Conservation (phyloP, 345 rosid genomes). For the Hypericum androsaemum region DNA sequence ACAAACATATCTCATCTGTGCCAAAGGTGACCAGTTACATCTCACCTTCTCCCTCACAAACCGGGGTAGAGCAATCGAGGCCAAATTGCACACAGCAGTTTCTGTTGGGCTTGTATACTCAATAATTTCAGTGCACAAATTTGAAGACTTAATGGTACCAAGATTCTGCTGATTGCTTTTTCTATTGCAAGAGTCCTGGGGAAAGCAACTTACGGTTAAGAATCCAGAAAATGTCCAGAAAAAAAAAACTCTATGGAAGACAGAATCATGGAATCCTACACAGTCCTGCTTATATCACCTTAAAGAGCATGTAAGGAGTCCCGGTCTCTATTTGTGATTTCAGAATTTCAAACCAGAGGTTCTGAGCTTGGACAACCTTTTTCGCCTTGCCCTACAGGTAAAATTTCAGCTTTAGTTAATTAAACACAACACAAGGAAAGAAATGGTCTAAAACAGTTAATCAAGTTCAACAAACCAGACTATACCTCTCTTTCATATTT, state of each 20-base stretch:
- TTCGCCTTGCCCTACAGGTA: slow-evolving; percentile 68
- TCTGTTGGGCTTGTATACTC: slow-evolving; percentile 87
- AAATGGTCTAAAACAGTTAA: background rate
- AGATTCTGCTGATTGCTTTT: slow-evolving; percentile 94
- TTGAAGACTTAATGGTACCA: slow-evolving; percentile 89
- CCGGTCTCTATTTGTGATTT: slow-evolving; percentile 97
- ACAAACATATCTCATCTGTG: background rate
- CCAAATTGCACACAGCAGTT: slow-evolving; percentile 91
- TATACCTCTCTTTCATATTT: slow-evolving; percentile 55
- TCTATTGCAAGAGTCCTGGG: slow-evolving; percentile 77
- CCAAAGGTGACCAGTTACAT: background rate
- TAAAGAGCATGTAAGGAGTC: slow-evolving; percentile 92
- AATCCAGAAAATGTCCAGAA: slow-evolving; percentile 7
- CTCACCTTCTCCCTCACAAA: slow-evolving; percentile 73
- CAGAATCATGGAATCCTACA: background rate
- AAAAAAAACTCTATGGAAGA: background rate
- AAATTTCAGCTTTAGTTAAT: background rate
- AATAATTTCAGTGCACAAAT: slow-evolving; percentile 84
- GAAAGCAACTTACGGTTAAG: background rate
- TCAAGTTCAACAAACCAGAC: background rate
- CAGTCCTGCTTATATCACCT: too few relatives aligned
- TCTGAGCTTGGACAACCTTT: slow-evolving; percentile 80
- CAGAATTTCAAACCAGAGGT: slow-evolving; percentile 75
- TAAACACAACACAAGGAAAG: too few relatives aligned
- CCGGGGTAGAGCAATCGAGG: slow-evolving; percentile 87